Evolutionary conservation across 805 yeast genomes (phyloP).

Genomic region (Wickerhamomyces canadensis): DNA sequence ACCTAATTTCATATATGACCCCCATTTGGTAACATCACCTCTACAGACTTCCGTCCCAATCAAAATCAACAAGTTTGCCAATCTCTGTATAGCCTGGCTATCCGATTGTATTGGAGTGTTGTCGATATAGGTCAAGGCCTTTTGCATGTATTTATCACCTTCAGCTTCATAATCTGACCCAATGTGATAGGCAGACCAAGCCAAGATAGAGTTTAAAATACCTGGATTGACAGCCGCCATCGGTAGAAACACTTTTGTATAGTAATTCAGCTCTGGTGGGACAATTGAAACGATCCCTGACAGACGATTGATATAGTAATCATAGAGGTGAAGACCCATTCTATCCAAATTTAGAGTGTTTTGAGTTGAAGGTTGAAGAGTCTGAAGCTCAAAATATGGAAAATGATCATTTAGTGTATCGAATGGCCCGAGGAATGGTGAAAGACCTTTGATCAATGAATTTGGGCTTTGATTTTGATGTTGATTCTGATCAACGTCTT

Average conservation of each 20-base stretch:
- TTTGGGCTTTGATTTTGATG: not conserved
- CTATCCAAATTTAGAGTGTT: slow-evolving; percentile 30
- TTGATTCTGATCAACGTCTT: not conserved
- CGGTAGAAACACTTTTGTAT: slow-evolving; percentile 43
- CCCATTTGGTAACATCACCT: slow-evolving; percentile 79
- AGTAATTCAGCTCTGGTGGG: slow-evolving; percentile 46
- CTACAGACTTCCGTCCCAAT: slow-evolving; percentile 80
- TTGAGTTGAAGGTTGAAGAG: slow-evolving; percentile 18
- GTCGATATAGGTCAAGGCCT: slow-evolving; percentile 40
- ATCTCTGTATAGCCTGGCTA: slow-evolving; percentile 29
- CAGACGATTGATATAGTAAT: slow-evolving; percentile 44
- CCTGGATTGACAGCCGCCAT: slow-evolving; percentile 46
- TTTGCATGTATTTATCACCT: slow-evolving; percentile 42
- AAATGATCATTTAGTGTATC: slow-evolving; percentile 3
- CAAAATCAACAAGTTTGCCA: slow-evolving; percentile 63
- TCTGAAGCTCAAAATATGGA: slow-evolving; percentile 11
- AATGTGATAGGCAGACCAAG: slow-evolving; percentile 45
- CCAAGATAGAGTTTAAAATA: slow-evolving; percentile 45
- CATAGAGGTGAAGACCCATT: slow-evolving; percentile 38
- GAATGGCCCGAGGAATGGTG: slow-evolving; percentile 1
- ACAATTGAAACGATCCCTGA: slow-evolving; percentile 43
- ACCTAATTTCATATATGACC: slow-evolving; percentile 58
- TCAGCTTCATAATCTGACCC: slow-evolving; percentile 35
- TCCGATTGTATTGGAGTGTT: slow-evolving; percentile 25
- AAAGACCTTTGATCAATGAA: slow-evolving; percentile 1